phyloP scores from a whole-genome alignment of 176 grass and related monocot genomes.

The Thalia dealbata region DNA sequence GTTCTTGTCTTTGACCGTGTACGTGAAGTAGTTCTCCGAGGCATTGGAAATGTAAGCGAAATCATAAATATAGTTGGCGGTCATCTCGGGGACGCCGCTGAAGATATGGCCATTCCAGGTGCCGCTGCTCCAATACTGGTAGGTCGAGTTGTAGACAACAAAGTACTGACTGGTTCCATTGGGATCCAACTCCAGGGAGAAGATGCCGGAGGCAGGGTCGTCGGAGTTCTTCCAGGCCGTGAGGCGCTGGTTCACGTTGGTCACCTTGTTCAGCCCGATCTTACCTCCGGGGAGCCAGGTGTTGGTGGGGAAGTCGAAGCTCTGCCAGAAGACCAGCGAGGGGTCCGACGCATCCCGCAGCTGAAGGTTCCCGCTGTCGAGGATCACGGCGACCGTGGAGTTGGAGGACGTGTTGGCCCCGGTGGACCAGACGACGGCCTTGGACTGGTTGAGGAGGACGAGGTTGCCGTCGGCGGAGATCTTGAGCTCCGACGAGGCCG shows the following conservation, averaged over 20 bases:
- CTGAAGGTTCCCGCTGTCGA: slow-evolving; percentile 46
- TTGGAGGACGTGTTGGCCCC: neutral
- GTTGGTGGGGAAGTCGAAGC: slow-evolving; percentile 40
- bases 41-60: slow-evolving; percentile 22
- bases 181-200: slow-evolving; percentile 27
- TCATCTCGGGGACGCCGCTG: slow-evolving; percentile 32
- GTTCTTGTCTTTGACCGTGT: slow-evolving; percentile 15
- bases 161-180: slow-evolving; percentile 30
- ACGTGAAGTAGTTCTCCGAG: slow-evolving; percentile 39
- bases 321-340: slow-evolving; percentile 38
- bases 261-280: slow-evolving; percentile 39
- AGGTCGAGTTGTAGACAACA: slow-evolving; percentile 22
- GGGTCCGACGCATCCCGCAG: slow-evolving; percentile 29
- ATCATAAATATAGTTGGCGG: slow-evolving; percentile 25
- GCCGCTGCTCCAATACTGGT: slow-evolving; percentile 30
- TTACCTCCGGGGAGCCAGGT: slow-evolving; percentile 51
- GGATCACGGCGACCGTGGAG: slow-evolving; percentile 27
- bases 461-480: slow-evolving; percentile 32
- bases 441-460: slow-evolving; percentile 19
- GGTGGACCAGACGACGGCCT: slow-evolving; percentile 32
- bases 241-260: slow-evolving; percentile 22
- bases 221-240: slow-evolving; percentile 30
- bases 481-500: slow-evolving; percentile 14
- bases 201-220: slow-evolving; percentile 33
- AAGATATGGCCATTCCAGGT: slow-evolving; percentile 29